Base-by-base conservation (phyloP, 2,329 filamentous ascomycete genomes). In the Arthroderma sp. region DNA sequence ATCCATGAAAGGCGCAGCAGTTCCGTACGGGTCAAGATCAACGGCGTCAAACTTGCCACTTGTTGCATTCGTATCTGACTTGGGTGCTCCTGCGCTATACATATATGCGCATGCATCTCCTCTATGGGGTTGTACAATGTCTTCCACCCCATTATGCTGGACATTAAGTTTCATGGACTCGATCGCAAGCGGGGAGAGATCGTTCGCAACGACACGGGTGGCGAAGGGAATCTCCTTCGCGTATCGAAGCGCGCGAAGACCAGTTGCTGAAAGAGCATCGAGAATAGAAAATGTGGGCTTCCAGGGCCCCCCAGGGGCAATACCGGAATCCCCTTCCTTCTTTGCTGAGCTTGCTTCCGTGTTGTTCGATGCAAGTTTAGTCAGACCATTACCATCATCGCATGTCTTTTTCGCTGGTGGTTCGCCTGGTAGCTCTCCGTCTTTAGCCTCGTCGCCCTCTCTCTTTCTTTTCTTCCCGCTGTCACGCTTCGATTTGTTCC, bases 1-100 rank as follows among this genome's bases (percentile, higher is more conserved):
- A 59, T 98, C 91, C 44, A 98, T 74, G 63, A 98, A 98, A 1
- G 86, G 84, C 6, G 85, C 86, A 1, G 89, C 91, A 0, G 86
- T 93, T 36, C 91, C 91, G 56, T 98, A 98, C 0, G 91, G 91
- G 60, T 98, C 91, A 29, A 98, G 74, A 60, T 98, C 91, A 51
- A 98, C 91, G 22, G 95, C 88, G 62, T 96, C 86, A 61, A 94
- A 98, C 55, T 75, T 79, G 46, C 60, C 54, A 4, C 49, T 45
- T 33, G 48, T 67, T 60, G 49, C 42, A 9, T 22, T 58, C 54
- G 46, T 66, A 57, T 48, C 69, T 62, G 38, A 63, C 53, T 44
- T 66, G 57, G 53, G 57, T 43, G 59, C 60, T 59, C 83, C 70
- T 43, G 77, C 68, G 49, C 74, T 74, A 62, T 96, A 95, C 89